Evolutionary conservation across 2,329 filamentous ascomycete species (phyloP), one percentile per base, ranked within the genome.

Genomic region (Trichoderma aggressivum): DNA sequence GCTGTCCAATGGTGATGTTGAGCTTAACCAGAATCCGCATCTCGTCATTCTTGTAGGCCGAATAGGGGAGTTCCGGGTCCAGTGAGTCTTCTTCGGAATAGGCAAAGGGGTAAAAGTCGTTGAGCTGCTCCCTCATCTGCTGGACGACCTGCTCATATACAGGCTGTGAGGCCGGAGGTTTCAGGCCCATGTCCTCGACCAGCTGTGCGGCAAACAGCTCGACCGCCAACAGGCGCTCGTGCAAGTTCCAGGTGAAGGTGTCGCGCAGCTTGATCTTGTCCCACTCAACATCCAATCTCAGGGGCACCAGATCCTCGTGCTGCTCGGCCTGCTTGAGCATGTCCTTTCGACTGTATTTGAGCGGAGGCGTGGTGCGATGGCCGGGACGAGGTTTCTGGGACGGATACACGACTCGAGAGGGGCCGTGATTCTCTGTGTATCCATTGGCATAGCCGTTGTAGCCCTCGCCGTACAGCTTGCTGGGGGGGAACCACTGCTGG

Each of bases 221-320:
- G 24, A 91, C 89, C 26, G 89, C 87, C 3, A 97, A 88, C 14
- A 96, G 87, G 71, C 94, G 91, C 80, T 99, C 96, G 82, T 98
- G 93, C 43, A 98, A 86, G 80, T 99, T 99, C 94, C 95, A 99
- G 3, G 96, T 98, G 76, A 99, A 98, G 1, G 96, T 98, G 81
- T 99, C 96, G 80, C 96, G 92, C 72, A 99, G 86, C 82, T 96
- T 96, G 76, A 98, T 89, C 83, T 97, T 97, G 75, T 98, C 95
- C 87, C 93, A 92, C 78, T 99, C 96, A 63, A 98, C 93, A 77
- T 99, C 96, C 69, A 99, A 83, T 61, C 96, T 89, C 74, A 99
- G 88, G 3, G 96, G 96, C 1, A 98, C 93, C 68, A 99, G 84
- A 78, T 98, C 94, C 80, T 99, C 96, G 67, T 93, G 87, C 78